phyloP scores from a whole-genome alignment of 2,329 filamentous ascomycete species.

The Fusarium lateritium region DNA sequence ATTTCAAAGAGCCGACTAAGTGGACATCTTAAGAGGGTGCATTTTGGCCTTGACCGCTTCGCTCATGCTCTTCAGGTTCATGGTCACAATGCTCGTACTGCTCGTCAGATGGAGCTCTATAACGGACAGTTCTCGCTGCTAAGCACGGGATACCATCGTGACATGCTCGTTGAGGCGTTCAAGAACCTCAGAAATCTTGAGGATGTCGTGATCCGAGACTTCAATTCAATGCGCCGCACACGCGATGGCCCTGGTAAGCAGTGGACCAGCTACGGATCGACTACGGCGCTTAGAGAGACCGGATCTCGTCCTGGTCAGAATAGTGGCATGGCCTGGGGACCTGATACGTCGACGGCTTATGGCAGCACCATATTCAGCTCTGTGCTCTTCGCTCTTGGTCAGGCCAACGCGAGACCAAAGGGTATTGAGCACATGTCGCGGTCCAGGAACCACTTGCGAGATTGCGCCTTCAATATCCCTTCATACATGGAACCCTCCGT shows the following conservation, averaged over 20 bases:
- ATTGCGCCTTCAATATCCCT: conserved; percentile 64
- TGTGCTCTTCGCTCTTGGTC: conserved; percentile 60
- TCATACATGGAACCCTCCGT: conserved; percentile 56
- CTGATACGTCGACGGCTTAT: conserved; percentile 38
- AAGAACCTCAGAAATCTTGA: conserved; percentile 67
- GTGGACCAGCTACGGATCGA: conserved; percentile 71
- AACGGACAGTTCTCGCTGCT: conserved; percentile 52
- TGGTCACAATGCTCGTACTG: conserved; percentile 26
- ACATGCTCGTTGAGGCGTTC: conserved; percentile 71
- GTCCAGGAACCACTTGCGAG: conserved; percentile 50
- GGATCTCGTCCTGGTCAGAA: conserved; percentile 43
- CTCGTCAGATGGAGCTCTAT: conserved; percentile 37
- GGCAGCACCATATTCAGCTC: conserved; percentile 57
- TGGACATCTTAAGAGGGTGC: conserved; percentile 56
- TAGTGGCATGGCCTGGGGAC: conserved; percentile 3
- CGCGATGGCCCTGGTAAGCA: conserved; percentile 61
- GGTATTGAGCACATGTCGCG: conserved; percentile 65
- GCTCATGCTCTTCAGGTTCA: conserved; percentile 7
- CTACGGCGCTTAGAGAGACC: conserved; percentile 56
- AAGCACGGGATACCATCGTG: conserved; percentile 62
- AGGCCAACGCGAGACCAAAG: conserved; percentile 55
- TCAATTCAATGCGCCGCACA: conserved; percentile 62
- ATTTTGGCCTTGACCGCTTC: conserved; percentile 51
- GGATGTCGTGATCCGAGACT: conserved; percentile 72
- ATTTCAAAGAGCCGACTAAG: conserved; percentile 65